Base-by-base conservation (phyloP, 148 eudicot species). In the Agrostemma githago region DNA sequence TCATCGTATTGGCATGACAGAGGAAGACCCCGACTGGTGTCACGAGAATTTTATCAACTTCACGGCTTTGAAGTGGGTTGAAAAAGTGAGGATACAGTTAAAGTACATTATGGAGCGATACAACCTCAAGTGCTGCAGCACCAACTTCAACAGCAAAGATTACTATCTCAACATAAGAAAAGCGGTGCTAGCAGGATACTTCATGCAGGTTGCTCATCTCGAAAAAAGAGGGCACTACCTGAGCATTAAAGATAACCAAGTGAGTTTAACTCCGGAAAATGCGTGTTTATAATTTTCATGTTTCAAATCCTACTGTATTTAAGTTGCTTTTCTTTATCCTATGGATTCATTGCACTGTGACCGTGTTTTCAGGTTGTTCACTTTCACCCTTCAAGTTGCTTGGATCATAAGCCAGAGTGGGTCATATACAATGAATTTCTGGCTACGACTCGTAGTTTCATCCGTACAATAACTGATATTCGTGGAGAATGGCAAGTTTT, bases 371-470 rank as follows among this genome's bases (percentile, higher is more conserved):
- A 94, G 99, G 91, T 85, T 66, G 99, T 95, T 78, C 92, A 92
- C 74, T 85, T 95, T 80, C 99, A 95, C 80, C 99, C 99, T 56
- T 95, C 99, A 74, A 95, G 92, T 86, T 89, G 99, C 80, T 81
- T 95, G 74, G 99, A 92, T 68, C 99, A 95, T 78, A 95, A 95
- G 84, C 97, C 99, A 10, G 99, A 95, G 78, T 95, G 99, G 99
- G 99, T 95, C 46, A 95, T 95, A 51, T 95, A 95, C 81, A 92
- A 95, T 48, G 99, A 95, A 79, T 95, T 90, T 83, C 97, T 95
- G 62, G 81, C 90, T 51, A 92, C 99, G 6, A 95, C 88, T 84
- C 82, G 99, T 82, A 92, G 86, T 79, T 95, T 90, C 79, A 95
- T 95, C 70, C 94, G 99, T n/a, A 95, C 97, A 15, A 97, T 95